These are phyloP conservation scores for Colletotrichum sp. DNA, from an alignment of 2,329 filamentous ascomycete species.

Conservation along the genomic window DNA sequence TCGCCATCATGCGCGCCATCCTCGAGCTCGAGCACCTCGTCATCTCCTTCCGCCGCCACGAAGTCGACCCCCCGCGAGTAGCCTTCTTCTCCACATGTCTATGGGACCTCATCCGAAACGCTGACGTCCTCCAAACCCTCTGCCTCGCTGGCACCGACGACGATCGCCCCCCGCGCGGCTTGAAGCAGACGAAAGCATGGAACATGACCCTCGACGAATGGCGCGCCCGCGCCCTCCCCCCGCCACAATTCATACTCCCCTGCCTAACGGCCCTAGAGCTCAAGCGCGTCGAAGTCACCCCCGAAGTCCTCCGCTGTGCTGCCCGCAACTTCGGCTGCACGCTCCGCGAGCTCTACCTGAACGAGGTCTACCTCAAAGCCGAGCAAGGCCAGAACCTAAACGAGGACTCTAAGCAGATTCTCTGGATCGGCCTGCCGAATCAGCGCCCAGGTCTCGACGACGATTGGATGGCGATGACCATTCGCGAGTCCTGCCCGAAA, in stretches of 20 bases:
- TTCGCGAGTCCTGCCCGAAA: constrained; percentile 38
- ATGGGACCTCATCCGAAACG: constrained; percentile 55
- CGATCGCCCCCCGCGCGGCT: constrained; percentile 37
- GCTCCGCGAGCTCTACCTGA: constrained; percentile 50
- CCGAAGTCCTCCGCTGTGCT: constrained; percentile 37
- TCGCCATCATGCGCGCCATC: constrained; percentile 50
- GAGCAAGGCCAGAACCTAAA: constrained; percentile 38
- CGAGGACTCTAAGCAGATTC: constrained; percentile 34
- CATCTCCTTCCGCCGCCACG: constrained; percentile 50
- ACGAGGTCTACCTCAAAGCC: constrained; percentile 49
- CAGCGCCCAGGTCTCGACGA: constrained; percentile 38
- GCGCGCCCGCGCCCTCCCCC: constrained; percentile 42
- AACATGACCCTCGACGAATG: constrained; percentile 43
- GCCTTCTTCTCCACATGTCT: constrained; percentile 47
- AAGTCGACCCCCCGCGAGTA: constrained; percentile 34
- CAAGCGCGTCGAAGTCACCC: constrained; percentile 43
- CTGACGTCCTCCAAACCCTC: constrained; percentile 47
- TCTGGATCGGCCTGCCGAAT: constrained; percentile 53
- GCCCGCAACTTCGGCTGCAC: constrained; percentile 39
- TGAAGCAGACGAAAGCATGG: constrained; percentile 42
- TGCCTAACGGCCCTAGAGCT: constrained; percentile 49
- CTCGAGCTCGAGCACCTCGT: constrained; percentile 48
- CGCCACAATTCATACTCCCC: constrained; percentile 37
- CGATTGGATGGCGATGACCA: constrained; percentile 46
- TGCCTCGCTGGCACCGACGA: constrained; percentile 52